Evolutionary conservation across 768 basidiomycete species (phyloP).

Genomic region (Hemileccinum rubropunctum): DNA sequence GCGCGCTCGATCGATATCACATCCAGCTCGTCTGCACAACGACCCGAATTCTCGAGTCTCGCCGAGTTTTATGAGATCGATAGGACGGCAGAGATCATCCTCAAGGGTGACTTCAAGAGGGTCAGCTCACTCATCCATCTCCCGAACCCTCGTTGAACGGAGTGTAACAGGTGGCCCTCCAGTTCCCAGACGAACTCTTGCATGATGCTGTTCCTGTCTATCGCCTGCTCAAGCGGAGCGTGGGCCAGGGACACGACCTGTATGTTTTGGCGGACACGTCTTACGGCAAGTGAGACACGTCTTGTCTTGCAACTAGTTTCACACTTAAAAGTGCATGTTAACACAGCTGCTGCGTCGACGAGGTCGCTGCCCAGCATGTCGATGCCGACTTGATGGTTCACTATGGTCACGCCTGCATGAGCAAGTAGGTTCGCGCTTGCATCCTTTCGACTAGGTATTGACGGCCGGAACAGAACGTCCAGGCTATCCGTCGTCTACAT

Average conservation of each 20-base stretch:
- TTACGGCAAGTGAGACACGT: conserved; percentile 74
- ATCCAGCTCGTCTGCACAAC: conserved; percentile 35
- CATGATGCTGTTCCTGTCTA: conserved; percentile 85
- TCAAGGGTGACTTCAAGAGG: conserved; percentile 62
- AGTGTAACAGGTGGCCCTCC: conserved; percentile 68
- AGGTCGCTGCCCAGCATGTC: conserved; percentile 92
- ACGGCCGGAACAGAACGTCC: conserved; percentile 56
- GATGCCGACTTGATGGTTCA: conserved; percentile 91
- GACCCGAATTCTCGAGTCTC: conserved; percentile 38
- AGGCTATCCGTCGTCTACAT: conserved; percentile 89
- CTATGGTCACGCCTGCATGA: conserved; percentile 96
- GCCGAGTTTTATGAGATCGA: conserved; percentile 74
- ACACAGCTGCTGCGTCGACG: conserved; percentile 89
- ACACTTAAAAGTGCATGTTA: not conserved
- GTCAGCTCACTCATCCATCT: conserved; percentile 39
- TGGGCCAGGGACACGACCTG: conserved; percentile 51
- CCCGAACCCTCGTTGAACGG: not conserved
- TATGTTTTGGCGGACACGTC: conserved; percentile 98
- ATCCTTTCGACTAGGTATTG: not conserved
- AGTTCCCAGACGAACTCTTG: conserved; percentile 94
- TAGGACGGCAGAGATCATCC: conserved; percentile 59
- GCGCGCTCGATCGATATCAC: conserved; percentile 49
- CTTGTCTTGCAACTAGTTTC: not conserved
- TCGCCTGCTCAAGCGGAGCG: conserved; percentile 52
- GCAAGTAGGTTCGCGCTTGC: conserved; percentile 55